Conservation (phyloP, 2,329 filamentous ascomycete species). For the Coleophoma eucalyptorum region DNA sequence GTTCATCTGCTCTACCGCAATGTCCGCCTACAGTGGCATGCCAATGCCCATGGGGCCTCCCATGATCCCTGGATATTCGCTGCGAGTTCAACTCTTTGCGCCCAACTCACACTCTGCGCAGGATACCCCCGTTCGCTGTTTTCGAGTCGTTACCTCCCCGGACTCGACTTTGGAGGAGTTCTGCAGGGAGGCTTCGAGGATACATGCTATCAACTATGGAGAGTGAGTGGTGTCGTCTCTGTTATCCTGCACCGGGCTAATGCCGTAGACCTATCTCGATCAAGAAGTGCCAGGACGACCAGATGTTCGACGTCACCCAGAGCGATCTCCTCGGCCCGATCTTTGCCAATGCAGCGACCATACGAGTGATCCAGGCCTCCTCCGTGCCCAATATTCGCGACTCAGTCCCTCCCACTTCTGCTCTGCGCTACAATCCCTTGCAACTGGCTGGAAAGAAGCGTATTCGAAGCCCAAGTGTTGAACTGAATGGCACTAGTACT, state of each 20-base stretch:
- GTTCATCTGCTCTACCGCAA: background rate
- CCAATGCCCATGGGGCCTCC: slow-evolving; percentile 21
- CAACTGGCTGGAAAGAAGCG: slow-evolving; percentile 15
- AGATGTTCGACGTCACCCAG: slow-evolving; percentile 26
- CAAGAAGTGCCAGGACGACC: slow-evolving; percentile 27
- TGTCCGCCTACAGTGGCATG: slow-evolving; percentile 9
- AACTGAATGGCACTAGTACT: slow-evolving; percentile 5
- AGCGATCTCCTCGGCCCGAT: slow-evolving; percentile 21
- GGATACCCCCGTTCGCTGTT: slow-evolving; percentile 23
- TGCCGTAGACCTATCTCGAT: slow-evolving; percentile 21
- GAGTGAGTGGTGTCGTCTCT: slow-evolving; percentile 14
- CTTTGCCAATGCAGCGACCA: slow-evolving; percentile 18
- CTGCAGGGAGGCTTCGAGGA: slow-evolving; percentile 22
- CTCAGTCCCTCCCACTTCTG: slow-evolving; percentile 27
- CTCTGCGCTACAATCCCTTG: slow-evolving; percentile 21
- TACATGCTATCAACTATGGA: slow-evolving; percentile 26
- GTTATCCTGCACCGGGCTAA: slow-evolving; percentile 2
- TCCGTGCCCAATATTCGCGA: slow-evolving; percentile 19
- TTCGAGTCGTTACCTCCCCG: slow-evolving; percentile 23
- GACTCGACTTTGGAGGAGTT: slow-evolving; percentile 25
- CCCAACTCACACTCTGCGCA: slow-evolving; percentile 11
- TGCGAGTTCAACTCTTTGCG: slow-evolving; percentile 25
- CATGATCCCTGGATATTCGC: slow-evolving; percentile 20
- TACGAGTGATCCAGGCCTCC: slow-evolving; percentile 24
- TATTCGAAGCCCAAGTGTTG: slow-evolving; percentile 12